Conservation (phyloP, 2,329 filamentous ascomycete species). For the Pochonia chlamydosporia region DNA sequence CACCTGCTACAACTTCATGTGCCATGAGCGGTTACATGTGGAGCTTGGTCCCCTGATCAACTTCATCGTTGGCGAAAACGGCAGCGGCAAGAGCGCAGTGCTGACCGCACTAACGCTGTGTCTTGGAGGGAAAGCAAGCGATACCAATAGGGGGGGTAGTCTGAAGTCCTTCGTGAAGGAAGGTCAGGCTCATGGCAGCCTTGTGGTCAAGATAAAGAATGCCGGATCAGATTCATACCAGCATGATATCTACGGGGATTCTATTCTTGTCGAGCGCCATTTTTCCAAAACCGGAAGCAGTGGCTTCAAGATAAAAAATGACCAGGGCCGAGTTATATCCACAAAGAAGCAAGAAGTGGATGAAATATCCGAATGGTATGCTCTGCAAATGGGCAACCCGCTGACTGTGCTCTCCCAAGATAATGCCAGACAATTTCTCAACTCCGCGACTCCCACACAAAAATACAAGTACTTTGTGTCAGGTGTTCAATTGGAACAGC, state of each 20-base stretch:
- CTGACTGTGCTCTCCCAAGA: conserved; percentile 95
- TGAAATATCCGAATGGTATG: conserved; percentile 89
- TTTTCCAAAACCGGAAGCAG: conserved; percentile 71
- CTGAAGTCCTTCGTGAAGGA: conserved; percentile 89
- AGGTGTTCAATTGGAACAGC: conserved; percentile 85
- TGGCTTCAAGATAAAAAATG: conserved; percentile 82
- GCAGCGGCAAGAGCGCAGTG: conserved; percentile 94
- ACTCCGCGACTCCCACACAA: conserved; percentile 70
- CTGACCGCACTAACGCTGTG: conserved; percentile 90
- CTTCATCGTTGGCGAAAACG: conserved; percentile 96
- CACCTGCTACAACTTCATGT: conserved; percentile 93
- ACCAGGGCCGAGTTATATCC: conserved; percentile 64
- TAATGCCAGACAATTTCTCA: conserved; percentile 88
- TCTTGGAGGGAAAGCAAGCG: conserved; percentile 87
- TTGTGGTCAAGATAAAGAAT: conserved; percentile 88
- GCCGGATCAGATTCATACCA: conserved; percentile 79
- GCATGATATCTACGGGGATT: conserved; percentile 73
- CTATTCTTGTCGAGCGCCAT: conserved; percentile 85
- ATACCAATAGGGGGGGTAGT: conserved; percentile 86
- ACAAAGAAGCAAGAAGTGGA: conserved; percentile 83
- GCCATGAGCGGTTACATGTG: conserved; percentile 75
- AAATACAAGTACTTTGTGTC: conserved; percentile 98
- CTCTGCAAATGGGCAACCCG: conserved; percentile 91
- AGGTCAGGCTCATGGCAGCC: conserved; percentile 67
- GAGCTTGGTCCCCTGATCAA: conserved; percentile 92